Percentiles rank a stretch among this genome's conserved stretches.
phyloP scores from a whole-genome alignment of 139 green algal species.

The Tetratostichococcus sp. region DNA sequence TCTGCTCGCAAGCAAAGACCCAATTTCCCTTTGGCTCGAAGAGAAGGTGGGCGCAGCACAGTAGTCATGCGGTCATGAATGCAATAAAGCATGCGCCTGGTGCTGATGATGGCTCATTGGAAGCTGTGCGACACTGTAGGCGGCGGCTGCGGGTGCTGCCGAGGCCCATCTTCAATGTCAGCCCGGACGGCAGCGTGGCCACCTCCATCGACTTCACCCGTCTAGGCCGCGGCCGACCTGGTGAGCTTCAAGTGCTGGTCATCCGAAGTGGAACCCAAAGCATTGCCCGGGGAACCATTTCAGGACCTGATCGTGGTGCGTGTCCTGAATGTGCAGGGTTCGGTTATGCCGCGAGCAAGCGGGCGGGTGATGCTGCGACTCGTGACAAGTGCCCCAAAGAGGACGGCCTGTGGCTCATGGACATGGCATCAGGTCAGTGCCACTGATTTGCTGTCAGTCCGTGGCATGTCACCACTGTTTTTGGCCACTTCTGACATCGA shows the following conservation, averaged over 20 bases:
- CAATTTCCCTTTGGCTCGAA: too few relatives aligned
- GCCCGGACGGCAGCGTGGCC: constrained; percentile 2
- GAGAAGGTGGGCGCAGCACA: too few relatives aligned
- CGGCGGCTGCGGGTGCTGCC: constrained; percentile 13
- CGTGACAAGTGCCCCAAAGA: constrained; percentile 1
- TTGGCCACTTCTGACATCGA: too few relatives aligned
- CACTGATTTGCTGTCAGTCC: too few relatives aligned
- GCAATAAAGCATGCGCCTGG: too few relatives aligned
- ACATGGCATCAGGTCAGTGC: not conserved
- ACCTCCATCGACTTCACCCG: constrained; percentile 5
- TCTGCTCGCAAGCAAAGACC: too few relatives aligned
- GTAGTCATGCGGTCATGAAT: too few relatives aligned
- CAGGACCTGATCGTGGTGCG: too few relatives aligned
- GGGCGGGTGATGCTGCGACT: not conserved
- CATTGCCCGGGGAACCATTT: too few relatives aligned
- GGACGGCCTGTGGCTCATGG: constrained; percentile 14
- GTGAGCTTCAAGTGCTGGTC: not conserved
- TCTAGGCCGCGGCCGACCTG: not conserved
- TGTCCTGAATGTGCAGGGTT: not conserved
- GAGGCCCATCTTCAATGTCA: not conserved
- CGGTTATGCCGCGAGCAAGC: not conserved
- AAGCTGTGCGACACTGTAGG: not conserved
- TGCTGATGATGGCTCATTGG: too few relatives aligned
- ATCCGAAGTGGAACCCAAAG: too few relatives aligned
- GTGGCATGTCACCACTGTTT: too few relatives aligned